phyloP scores from a whole-genome alignment of 2,329 filamentous ascomycete species.

The Fusarium decemcellulare region DNA sequence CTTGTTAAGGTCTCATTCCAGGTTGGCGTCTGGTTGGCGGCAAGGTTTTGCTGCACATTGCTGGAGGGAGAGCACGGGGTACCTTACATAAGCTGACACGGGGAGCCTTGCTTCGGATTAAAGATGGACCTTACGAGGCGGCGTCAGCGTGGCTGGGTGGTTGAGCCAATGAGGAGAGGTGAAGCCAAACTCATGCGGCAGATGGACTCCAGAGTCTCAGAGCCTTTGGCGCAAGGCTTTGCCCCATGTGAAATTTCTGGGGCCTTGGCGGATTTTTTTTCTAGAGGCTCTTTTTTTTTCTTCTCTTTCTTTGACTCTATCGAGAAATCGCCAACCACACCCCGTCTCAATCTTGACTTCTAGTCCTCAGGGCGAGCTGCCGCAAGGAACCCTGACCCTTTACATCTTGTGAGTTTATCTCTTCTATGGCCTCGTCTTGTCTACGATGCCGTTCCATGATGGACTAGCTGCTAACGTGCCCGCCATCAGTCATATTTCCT shows the following conservation, averaged over 20 bases:
- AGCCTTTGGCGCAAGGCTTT: conserved; percentile 38
- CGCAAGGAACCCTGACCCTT: conserved; percentile 70
- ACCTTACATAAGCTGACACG: conserved; percentile 50
- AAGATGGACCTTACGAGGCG: conserved; percentile 19
- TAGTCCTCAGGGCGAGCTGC: conserved; percentile 68
- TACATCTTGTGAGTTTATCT: conserved; percentile 27
- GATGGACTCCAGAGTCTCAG: conserved; percentile 18
- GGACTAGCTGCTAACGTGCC: conserved; percentile 29
- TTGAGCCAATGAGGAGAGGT: neutral
- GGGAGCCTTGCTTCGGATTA: conserved; percentile 38
- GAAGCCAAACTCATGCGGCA: neutral
- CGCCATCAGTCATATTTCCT: conserved; percentile 22
- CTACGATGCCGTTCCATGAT: neutral
- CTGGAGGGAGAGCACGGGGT: conserved; percentile 45
- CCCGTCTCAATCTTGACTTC: conserved; percentile 28
- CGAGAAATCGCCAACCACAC: conserved; percentile 33
- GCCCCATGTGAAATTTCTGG: conserved; percentile 45
- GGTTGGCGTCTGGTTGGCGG: conserved; percentile 56
- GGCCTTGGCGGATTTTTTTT: conserved; percentile 27
- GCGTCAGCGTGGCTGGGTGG: neutral
- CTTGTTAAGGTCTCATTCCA: conserved; percentile 57
- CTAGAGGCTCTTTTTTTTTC: conserved; percentile 31
- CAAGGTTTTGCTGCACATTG: conserved; percentile 58
- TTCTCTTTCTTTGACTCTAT: conserved; percentile 28
- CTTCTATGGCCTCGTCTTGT: neutral